These are phyloP conservation scores for Podaxis sp. DNA, from an alignment of 768 basidiomycete species.

Conservation along the genomic window DNA sequence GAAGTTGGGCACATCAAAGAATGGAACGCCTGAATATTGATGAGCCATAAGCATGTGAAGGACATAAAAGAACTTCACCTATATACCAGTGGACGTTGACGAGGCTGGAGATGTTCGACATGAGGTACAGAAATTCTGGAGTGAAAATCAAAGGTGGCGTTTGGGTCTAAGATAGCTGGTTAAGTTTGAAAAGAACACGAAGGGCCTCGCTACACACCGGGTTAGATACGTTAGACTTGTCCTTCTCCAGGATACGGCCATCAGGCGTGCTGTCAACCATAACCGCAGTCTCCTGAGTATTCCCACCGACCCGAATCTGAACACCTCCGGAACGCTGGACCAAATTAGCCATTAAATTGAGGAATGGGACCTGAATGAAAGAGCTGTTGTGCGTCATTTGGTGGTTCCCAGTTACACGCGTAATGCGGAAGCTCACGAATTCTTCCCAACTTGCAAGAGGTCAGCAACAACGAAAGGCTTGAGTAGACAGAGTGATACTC, in stretches of 20 bases:
- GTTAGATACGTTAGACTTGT: constrained; percentile 26
- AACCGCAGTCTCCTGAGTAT: constrained; percentile 67
- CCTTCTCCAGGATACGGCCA: constrained; percentile 48
- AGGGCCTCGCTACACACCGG: constrained; percentile 28
- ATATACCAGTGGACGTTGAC: constrained; percentile 60
- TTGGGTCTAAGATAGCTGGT: constrained; percentile 39
- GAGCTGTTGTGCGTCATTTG: constrained; percentile 24
- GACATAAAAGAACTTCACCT: neutral
- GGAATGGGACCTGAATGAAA: constrained; percentile 55
- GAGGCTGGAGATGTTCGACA: constrained; percentile 56
- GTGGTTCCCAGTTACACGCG: constrained; percentile 18
- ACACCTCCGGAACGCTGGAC: constrained; percentile 57
- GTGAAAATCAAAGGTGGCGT: constrained; percentile 70
- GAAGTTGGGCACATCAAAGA: constrained; percentile 59
- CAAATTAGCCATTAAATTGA: constrained; percentile 79
- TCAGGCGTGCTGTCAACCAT: constrained; percentile 47
- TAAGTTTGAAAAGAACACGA: neutral
- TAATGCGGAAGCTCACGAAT: constrained; percentile 29
- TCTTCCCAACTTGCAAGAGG: constrained; percentile 40
- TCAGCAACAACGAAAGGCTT: neutral
- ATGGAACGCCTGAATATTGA: constrained; percentile 46
- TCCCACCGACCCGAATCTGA: constrained; percentile 71
- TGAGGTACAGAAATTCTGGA: constrained; percentile 59
- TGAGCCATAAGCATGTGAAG: neutral
- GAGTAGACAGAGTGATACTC: constrained; percentile 19